Percentiles rank a stretch among this genome's conserved stretches.
Conservation (phyloP, 768 basidiomycete genomes). For the Panellus pusillus region DNA sequence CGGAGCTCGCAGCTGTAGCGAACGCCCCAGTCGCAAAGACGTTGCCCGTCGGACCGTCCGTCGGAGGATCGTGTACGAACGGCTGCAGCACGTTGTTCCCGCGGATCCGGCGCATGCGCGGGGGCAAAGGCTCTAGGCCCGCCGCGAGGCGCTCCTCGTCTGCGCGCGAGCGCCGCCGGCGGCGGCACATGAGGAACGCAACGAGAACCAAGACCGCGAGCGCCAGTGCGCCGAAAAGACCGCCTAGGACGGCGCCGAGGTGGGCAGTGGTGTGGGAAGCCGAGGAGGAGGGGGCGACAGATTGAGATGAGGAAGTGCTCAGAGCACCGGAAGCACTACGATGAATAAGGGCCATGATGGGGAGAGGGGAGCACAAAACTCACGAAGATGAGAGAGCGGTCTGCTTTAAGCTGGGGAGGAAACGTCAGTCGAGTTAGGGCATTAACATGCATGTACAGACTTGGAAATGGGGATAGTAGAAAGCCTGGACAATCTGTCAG, state of each 20-base stretch:
- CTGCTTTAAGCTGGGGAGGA: no score
- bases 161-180: constrained; percentile 3
- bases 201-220: constrained; percentile 16
- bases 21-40: constrained; percentile 6
- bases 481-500: no score
- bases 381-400: no score
- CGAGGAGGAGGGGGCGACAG: not conserved
- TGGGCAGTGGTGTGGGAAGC: constrained; percentile 8
- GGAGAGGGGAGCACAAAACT: no score
- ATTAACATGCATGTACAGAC: no score
- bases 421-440: no score
- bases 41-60: not conserved
- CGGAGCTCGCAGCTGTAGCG: constrained; percentile 3
- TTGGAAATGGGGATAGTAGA: no score
- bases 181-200: constrained; percentile 23
- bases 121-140: constrained; percentile 6
- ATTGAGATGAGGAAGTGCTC: not conserved
- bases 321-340: no score
- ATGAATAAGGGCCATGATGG: no score
- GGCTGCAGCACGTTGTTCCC: constrained; percentile 13
- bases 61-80: constrained; percentile 15
- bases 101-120: constrained; percentile 10
- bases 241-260: constrained; percentile 33
- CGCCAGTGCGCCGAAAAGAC: constrained; percentile 26
- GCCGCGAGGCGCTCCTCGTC: constrained; percentile 13